Base-by-base conservation (phyloP, 495 filamentous ascomycete genomes). In the Peziza echinospora region DNA sequence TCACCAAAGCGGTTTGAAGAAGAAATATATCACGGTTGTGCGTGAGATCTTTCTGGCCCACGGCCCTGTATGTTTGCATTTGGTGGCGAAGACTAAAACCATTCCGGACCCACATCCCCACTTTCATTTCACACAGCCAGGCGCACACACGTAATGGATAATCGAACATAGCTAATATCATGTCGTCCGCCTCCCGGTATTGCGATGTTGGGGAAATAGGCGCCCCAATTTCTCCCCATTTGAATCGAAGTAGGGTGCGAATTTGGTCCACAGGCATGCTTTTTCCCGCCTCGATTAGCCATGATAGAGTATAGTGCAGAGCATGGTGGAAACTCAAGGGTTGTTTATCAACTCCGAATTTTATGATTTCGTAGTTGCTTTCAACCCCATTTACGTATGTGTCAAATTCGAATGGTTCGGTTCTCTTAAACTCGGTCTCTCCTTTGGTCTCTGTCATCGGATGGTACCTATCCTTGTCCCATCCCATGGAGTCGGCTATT, bases 251-350 rank as follows among this genome's bases (percentile, higher is more conserved):
- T 8, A 87, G 67, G 5, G 66, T 65, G 28, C 66, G 70, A 47
- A 96, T 65, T 44, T 80, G 63, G 2, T 76, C 67, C 9, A 67
- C 64, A 37, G 71, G 66, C 71, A 94, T 78, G 43, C 70, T 66
- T 55, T 85, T 87, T 26, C 76, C 91, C 49, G 80, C 78, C 53
- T 94, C 89, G 48, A 99, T 74, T 26, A 99, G 66, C 89, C 89
- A 99, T 1, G 91, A 96, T n/a, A 94, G 64, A 0, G 82, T 91
- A 60, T 96, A 96, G 60, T 99, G 89, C 26, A 99, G 67, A 6
- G 84, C 83, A 60, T 99, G 89, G 56, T 99, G 91, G 67, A 99
- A 96, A 62, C 91, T 96, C 61, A 96, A 89, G 0, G 81, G 77
- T 52, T 89, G 77, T 50, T 75, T 75, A 48, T 89, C 85, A 5